A percentile compares a stretch with the other conserved stretches of the same genome.
Conservation (phyloP, 441 rosid genomes). For the Theobroma grandiflorum region DNA sequence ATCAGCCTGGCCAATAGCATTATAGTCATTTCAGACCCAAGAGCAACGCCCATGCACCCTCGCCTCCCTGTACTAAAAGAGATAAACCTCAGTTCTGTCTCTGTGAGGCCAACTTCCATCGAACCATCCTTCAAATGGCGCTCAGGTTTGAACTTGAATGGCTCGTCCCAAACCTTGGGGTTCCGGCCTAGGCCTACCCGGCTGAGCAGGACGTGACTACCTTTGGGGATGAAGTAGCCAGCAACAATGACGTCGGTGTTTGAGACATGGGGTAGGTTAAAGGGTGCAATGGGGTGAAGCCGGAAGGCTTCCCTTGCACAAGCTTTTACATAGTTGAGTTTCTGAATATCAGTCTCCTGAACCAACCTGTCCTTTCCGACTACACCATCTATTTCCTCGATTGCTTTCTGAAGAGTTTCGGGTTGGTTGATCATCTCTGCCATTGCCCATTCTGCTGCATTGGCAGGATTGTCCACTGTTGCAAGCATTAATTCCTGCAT, state of each 20-base stretch:
- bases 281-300: neutral
- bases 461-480: conserved; percentile 51
- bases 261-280: neutral
- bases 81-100: conserved; percentile 46
- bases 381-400: conserved; percentile 46
- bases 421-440: conserved; percentile 60
- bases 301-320: conserved; percentile 43
- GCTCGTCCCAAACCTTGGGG: neutral
- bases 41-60: conserved; percentile 45
- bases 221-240: neutral
- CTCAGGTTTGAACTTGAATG: neutral
- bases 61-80: conserved; percentile 51
- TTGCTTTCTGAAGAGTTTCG: conserved; percentile 45
- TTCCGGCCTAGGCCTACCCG: neutral
- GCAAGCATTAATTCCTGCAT: conserved; percentile 42
- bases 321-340: conserved; percentile 46
- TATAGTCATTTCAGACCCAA: conserved; percentile 39
- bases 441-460: conserved; percentile 52
- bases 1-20: conserved; percentile 44
- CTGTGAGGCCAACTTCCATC: conserved; percentile 35
- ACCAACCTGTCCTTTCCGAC: conserved; percentile 54
- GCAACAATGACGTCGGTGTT: neutral
- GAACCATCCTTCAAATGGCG: conserved; percentile 43
- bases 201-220: conserved; percentile 35
- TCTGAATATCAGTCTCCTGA: conserved; percentile 47